Base-by-base conservation (phyloP, 257 asterid species). In the Petrea volubilis region DNA sequence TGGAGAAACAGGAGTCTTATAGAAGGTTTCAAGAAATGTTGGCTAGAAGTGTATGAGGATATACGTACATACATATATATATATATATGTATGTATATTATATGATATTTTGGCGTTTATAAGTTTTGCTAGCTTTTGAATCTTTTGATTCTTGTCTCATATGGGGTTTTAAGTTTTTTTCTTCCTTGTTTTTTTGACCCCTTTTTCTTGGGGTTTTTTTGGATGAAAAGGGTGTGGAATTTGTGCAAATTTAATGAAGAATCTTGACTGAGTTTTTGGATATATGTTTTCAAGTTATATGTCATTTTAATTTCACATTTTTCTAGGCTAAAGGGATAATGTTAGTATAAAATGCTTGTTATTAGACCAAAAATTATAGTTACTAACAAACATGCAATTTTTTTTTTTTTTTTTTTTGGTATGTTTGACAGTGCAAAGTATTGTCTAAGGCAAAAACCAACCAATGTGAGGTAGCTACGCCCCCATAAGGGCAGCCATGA, bases 21-120 rank as follows among this genome's bases (percentile, higher is more conserved):
- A 87, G 98, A 74, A 90, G 88, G 58, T 93, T 82, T 68, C 96
- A 93, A 80, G 96, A 93, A 77, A 93, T 90, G 97, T 73, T 93
- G 93, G 92, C 91, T 51, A 88, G 92, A 80, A 87, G 96, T 79
- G 79, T 88, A 4, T 93, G 88, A 87, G 15, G 13, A 47, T 14
- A 23, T 9, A 58, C n/a, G n/a, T 4, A 33, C 12, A 3, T 38
- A 38, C 2, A 31, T 31, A 31, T 3, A 3, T 38, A 7, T 8
- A 12, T 1, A 5, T 2, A 38, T 38, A 38, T 38, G 43, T 38
- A 38, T 38, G 9, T 38, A 7, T 38, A 38, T 5, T 38, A 38
- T 28, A 14, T 29, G 15, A 6, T 2, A 0, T 13, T 33, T 58
- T 70, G 17, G n/a, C n/a, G n/a, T n/a, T n/a, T n/a, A n/a, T n/a